A percentile compares a stretch with the other conserved stretches of the same genome.
phyloP scores from a whole-genome alignment of 179 eudicot genomes.

The Patellifolia procumbens region DNA sequence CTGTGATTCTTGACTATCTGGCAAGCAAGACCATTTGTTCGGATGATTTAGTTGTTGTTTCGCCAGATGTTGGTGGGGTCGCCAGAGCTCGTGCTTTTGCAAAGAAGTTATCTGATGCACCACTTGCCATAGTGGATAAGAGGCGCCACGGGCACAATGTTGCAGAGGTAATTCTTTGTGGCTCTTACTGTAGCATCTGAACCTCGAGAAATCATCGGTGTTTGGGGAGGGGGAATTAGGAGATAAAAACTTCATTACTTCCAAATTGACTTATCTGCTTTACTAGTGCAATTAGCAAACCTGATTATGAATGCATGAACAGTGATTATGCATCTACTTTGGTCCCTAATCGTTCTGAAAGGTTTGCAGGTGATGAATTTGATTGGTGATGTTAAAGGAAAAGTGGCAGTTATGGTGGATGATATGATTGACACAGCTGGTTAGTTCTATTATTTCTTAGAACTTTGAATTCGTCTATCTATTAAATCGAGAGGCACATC shows the following conservation, averaged over 20 bases:
- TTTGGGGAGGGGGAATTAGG: neutral
- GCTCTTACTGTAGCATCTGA: neutral
- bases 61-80: constrained; percentile 98
- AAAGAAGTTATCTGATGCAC: constrained; percentile 92
- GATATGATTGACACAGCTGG: constrained; percentile 70
- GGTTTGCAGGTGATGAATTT: constrained; percentile 54
- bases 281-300: neutral
- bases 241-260: neutral
- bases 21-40: constrained; percentile 85
- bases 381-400: constrained; percentile 63
- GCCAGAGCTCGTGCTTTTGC: constrained; percentile 98
- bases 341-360: neutral
- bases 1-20: constrained; percentile 91
- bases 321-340: neutral
- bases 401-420: constrained; percentile 64
- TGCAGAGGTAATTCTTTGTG: constrained; percentile 63
- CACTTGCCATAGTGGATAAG: constrained; percentile 94
- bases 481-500: neutral
- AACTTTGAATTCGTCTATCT: neutral
- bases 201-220: neutral
- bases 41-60: constrained; percentile 85
- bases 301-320: neutral
- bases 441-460: constrained; percentile 30
- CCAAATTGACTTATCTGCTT: neutral
- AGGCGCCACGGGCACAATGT: constrained; percentile 92